Base-by-base conservation (phyloP, 1,284 basidiomycete genomes). In the Ustanciosporium gigantosporum region DNA sequence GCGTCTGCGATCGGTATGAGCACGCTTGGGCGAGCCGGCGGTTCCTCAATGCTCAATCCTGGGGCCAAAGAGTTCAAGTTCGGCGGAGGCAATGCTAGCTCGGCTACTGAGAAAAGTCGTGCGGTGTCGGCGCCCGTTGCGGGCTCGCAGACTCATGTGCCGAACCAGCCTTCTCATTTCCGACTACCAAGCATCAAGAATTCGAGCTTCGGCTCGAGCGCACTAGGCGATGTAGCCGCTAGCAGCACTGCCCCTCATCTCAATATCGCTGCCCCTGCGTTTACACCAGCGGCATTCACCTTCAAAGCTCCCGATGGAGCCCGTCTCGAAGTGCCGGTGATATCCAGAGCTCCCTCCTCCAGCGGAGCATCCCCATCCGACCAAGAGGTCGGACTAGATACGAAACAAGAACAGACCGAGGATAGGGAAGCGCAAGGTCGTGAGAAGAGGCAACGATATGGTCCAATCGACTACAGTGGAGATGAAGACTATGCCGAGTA, bases 131-230 rank as follows among this genome's bases (percentile, higher is more conserved):
- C 27, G 9, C 27, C 27, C n/a, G n/a, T n/a, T n/a, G n/a, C n/a
- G n/a, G n/a, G n/a, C n/a, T n/a, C n/a, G n/a, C n/a, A n/a, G n/a
- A n/a, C n/a, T n/a, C n/a, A n/a, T n/a, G 27, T n/a, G 11, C 27
- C 27, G 9, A 9, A 9, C n/a, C 11, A 9, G 11, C 27, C 27
- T 11, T 9, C 27, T n/a, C 64, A 65, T 29, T 72, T 72, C 53
- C 51, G 68, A 16, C 47, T 72, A 20, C 69, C 69, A 0, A 70
- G 68, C 42, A 72, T 70, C 42, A 56, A 58, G 25, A 70, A 51
- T 3, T 70, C 69, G 8, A 70, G 65, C 49, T 70, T 70, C 25
- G 69, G 65, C 11, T 64, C 66, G 16, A 41, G 52, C 22, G 48
- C 51, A 2, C 40, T 65, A n/a, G 57, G 47, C 29, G 55, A 55